Evolutionary conservation across 805 yeast species (phyloP).

Genomic region (Pichia occidentalis): DNA sequence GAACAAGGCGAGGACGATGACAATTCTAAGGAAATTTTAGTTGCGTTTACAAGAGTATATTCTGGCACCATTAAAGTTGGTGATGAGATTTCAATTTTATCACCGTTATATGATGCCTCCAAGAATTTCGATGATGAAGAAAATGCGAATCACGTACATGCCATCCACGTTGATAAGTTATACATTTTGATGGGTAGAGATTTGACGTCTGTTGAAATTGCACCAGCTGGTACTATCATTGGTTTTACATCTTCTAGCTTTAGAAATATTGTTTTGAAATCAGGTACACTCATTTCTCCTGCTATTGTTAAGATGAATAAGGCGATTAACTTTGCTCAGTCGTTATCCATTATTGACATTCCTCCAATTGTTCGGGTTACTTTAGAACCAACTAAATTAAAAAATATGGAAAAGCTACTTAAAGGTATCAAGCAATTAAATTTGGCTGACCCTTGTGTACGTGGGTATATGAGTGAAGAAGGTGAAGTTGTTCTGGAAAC

Average conservation of each 20-base stretch:
- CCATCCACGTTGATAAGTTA: conserved; percentile 60
- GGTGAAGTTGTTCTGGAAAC: conserved; percentile 94
- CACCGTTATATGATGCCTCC: conserved; percentile 60
- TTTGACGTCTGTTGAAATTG: conserved; percentile 63
- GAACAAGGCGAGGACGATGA: conserved; percentile 37
- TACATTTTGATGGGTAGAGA: conserved; percentile 92
- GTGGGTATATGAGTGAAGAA: conserved; percentile 73
- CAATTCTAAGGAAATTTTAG: conserved; percentile 50
- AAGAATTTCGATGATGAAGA: conserved; percentile 31
- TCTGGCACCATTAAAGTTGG: conserved; percentile 79
- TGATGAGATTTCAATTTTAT: conserved; percentile 65
- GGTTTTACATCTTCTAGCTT: conserved; percentile 76
- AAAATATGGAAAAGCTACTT: conserved; percentile 67
- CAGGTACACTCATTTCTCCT: conserved; percentile 66
- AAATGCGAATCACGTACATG: conserved; percentile 18
- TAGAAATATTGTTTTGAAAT: conserved; percentile 73
- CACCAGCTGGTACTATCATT: conserved; percentile 92
- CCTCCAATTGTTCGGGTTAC: conserved; percentile 95
- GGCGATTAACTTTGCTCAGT: conserved; percentile 62
- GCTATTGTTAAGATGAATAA: conserved; percentile 20
- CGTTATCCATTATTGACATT: conserved; percentile 66
- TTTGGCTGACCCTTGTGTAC: conserved; percentile 92
- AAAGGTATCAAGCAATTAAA: conserved; percentile 72
- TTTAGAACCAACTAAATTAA: conserved; percentile 87
- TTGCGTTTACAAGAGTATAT: conserved; percentile 85